Percentiles rank a stretch among this genome's conserved stretches.
phyloP scores from a whole-genome alignment of 1,284 basidiomycete species.

The Sanghuangporus sanghuang region DNA sequence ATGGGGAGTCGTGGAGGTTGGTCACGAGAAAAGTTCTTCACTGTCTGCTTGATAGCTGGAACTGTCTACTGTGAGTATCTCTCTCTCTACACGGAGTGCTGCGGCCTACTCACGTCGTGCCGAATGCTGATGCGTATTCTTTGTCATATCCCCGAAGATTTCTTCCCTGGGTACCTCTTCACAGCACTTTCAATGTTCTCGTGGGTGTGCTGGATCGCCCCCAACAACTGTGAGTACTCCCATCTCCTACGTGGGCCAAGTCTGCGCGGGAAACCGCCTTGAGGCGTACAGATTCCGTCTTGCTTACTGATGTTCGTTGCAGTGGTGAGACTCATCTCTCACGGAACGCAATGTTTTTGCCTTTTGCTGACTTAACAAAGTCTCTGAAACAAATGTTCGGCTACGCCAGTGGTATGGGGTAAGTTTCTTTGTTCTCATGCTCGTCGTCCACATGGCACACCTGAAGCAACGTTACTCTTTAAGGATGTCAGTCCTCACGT shows the following conservation, averaged over 20 bases:
- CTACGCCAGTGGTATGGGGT: conserved; percentile 13
- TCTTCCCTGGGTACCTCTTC: conserved; percentile 29
- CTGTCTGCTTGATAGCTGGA: conserved; percentile 25
- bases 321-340: conserved; percentile 1
- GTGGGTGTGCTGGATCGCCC: conserved; percentile 37
- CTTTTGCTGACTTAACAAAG: background rate
- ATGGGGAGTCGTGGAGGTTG: conserved; percentile 23
- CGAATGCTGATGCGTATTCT: background rate
- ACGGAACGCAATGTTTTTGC: background rate
- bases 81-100: conserved; percentile 19
- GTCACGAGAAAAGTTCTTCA: conserved; percentile 32
- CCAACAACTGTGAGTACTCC: conserved; percentile 18
- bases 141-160: conserved; percentile 20
- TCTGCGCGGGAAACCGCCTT: background rate
- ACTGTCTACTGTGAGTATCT: conserved; percentile 35
- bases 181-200: conserved; percentile 31
- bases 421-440: conserved; percentile 18
- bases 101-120: background rate
- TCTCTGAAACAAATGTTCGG: conserved; percentile 19
- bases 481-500: conserved; percentile 20
- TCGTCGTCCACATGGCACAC: conserved; percentile 25
- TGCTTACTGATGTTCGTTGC: background rate
- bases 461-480: background rate
- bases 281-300: background rate
- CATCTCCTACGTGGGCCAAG: background rate